These are phyloP conservation scores for Isabelozyma pseudorhagii DNA, from an alignment of 805 yeast genomes.

Conservation along the genomic window DNA sequence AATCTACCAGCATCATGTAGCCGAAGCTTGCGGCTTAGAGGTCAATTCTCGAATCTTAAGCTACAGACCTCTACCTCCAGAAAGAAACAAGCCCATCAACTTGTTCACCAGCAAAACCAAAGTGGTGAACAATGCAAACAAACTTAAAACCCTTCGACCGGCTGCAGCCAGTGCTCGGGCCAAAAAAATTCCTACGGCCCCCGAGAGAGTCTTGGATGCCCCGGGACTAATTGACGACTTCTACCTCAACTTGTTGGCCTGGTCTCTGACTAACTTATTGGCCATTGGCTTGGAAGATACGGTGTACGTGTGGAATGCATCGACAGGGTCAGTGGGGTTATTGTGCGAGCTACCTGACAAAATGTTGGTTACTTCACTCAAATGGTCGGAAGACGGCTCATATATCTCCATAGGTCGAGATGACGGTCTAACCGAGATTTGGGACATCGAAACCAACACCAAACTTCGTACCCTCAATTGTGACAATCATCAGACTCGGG, in stretches of 20 bases:
- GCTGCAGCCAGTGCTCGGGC: conserved; percentile 62
- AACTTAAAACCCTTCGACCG: conserved; percentile 38
- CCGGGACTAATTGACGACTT: conserved; percentile 94
- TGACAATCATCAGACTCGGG: conserved; percentile 59
- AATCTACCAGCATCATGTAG: conserved; percentile 76
- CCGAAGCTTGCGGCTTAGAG: conserved; percentile 90
- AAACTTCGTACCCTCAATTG: conserved; percentile 76
- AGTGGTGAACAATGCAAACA: conserved; percentile 4
- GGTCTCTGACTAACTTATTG: conserved; percentile 79
- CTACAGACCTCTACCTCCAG: conserved; percentile 86
- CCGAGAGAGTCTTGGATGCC: conserved; percentile 92
- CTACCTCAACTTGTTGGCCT: conserved; percentile 78
- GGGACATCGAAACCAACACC: conserved; percentile 84
- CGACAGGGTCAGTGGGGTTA: conserved; percentile 69
- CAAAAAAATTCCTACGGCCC: conserved; percentile 78
- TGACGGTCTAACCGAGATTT: conserved; percentile 83
- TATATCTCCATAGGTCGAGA: conserved; percentile 81
- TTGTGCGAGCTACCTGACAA: conserved; percentile 53
- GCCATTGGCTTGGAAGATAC: conserved; percentile 86
- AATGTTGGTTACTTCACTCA: conserved; percentile 61
- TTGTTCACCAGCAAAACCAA: conserved; percentile 18
- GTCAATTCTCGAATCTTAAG: conserved; percentile 79
- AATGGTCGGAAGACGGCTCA: conserved; percentile 90
- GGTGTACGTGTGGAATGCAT: conserved; percentile 91
- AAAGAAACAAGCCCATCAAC: conserved; percentile 36